phyloP scores from a whole-genome alignment of 2,329 filamentous ascomycete species.

The Phyllosticta citriasiana region DNA sequence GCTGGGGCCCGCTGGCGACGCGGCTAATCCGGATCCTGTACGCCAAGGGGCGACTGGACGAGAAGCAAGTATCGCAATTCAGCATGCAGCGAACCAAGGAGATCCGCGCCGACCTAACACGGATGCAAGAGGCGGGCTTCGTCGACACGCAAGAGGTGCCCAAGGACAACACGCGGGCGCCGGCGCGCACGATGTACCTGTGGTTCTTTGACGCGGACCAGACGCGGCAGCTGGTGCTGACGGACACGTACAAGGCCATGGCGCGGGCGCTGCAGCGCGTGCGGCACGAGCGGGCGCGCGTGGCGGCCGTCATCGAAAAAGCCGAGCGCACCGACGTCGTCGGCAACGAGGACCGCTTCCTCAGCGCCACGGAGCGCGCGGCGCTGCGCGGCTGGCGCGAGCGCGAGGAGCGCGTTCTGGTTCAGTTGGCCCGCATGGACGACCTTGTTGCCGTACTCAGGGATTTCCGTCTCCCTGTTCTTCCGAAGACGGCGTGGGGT shows the following conservation, averaged over 20 bases:
- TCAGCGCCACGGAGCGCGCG: conserved; percentile 63
- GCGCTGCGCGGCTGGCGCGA: conserved; percentile 54
- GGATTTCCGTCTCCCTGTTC: conserved; percentile 40
- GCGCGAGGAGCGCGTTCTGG: conserved; percentile 60
- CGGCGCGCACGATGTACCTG: conserved; percentile 77
- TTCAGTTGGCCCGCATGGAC: conserved; percentile 72
- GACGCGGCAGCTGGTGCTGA: conserved; percentile 58
- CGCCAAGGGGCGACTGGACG: conserved; percentile 86
- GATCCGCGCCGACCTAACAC: conserved; percentile 72
- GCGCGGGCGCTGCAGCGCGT: conserved; percentile 73
- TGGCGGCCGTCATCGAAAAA: conserved; percentile 66
- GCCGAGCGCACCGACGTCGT: conserved; percentile 78
- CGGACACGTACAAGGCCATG: conserved; percentile 85
- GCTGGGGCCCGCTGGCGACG: conserved; percentile 56
- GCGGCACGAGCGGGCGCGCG: conserved; percentile 61
- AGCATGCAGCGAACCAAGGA: conserved; percentile 79
- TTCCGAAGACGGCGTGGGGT: conserved; percentile 1
- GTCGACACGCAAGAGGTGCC: conserved; percentile 92
- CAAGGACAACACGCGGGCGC: conserved; percentile 70
- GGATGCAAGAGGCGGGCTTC: conserved; percentile 77
- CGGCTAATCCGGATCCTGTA: conserved; percentile 78
- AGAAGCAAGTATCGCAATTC: conserved; percentile 73
- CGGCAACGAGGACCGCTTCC: conserved; percentile 70
- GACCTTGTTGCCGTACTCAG: conserved; percentile 73
- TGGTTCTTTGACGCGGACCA: conserved; percentile 82